These are phyloP conservation scores for Linnemannia elongata DNA, from an alignment of 192 early-diverging fungal genomes.

Conservation along the genomic window DNA sequence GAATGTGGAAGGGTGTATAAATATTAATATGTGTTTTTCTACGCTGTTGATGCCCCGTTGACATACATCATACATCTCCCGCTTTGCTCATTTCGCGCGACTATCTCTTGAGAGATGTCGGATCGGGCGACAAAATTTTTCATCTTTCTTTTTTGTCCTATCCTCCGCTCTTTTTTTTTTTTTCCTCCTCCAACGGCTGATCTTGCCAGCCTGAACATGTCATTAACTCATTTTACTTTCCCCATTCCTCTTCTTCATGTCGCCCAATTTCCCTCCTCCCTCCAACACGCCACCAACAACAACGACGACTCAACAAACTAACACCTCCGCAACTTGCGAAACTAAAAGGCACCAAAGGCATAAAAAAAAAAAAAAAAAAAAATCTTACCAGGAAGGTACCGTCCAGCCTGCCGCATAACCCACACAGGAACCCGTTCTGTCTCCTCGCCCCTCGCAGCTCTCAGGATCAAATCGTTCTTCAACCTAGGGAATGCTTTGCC, in stretches of 20 bases:
- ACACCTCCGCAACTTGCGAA: background rate
- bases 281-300: background rate
- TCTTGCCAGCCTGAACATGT: background rate
- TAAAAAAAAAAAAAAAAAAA: background rate
- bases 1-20: background rate
- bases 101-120: background rate
- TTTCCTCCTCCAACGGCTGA: background rate
- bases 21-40: background rate
- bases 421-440: conserved; percentile 91
- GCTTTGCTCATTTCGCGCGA: background rate
- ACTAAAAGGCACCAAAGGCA: background rate
- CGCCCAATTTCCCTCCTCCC: background rate
- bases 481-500: conserved; percentile 76
- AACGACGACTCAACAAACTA: background rate
- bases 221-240: background rate
- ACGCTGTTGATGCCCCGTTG: background rate
- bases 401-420: conserved; percentile 98
- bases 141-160: background rate
- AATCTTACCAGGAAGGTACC: conserved; percentile 90
- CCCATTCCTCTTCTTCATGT: too few species aligned
- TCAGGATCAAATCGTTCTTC: conserved; percentile 92
- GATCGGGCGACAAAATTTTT: background rate
- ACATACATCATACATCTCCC: background rate
- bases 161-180: too few species aligned
- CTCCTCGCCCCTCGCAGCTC: conserved; percentile 84